Base-by-base conservation (phyloP, 805 yeast genomes). In the Starmerella kuoi region DNA sequence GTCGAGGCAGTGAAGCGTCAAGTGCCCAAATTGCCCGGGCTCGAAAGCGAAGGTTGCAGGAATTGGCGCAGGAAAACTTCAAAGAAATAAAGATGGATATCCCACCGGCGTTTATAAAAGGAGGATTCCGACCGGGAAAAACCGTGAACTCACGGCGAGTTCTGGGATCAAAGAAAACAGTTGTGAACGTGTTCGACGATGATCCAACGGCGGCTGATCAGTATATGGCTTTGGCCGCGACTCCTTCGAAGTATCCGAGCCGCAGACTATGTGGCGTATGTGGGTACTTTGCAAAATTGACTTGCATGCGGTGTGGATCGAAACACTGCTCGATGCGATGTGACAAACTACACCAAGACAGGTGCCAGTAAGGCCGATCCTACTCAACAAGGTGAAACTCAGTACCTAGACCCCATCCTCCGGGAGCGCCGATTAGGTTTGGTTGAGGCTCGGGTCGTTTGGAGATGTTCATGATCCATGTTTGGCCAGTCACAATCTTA, bases 171-270 rank as follows among this genome's bases (percentile, higher is more conserved):
- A 57, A 57, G 33, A 65, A 64, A 44, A 55, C 65, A 1, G 48
- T 65, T 15, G 54, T 57, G 5, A 65, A 65, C 37, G 60, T 60
- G 33, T 53, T 63, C 31, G 70, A 66, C 40, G 70, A 66, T 39
- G 70, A 66, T 42, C 59, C 59, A 2, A 37, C 44, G 5, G 55
- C 60, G 7, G 55, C 64, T 3, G 53, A 51, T 27, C 36, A 46
- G 25, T 62, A 53, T 42, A 41, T 48, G 30, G 51, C 56, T 4
- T 55, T 59, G n/a, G 58, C 60, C 2, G 54, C 63, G 1, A 44
- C 37, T 19, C 60, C 63, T 2, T 57, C 67, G n/a, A 30, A 24
- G 12, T 66, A 66, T 45, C 69, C 70, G 2, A 37, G 54, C 4
- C 45, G 58, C 9, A 51, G 51, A 2, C 37, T 61, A 21, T 66